Conservation (phyloP, 768 basidiomycete species). For the Fomitopsis pulvina region DNA sequence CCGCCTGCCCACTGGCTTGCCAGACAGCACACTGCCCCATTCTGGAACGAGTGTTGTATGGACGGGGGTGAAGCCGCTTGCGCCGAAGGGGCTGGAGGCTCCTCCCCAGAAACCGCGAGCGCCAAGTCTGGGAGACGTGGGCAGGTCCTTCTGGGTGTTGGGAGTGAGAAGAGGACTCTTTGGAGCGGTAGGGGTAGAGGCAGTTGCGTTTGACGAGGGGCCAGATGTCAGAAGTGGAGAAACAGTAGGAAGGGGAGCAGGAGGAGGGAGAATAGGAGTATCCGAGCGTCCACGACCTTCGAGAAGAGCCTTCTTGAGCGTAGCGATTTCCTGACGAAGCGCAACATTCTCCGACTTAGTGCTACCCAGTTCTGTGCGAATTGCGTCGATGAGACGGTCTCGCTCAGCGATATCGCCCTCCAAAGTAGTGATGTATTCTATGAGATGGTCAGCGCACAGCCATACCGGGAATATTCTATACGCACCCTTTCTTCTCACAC, state of each 20-base stretch:
- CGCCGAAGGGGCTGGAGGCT: conserved; percentile 25
- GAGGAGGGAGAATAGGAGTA: conserved; percentile 38
- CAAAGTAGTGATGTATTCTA: conserved; percentile 92
- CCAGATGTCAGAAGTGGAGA: conserved; percentile 23
- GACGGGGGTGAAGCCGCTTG: conserved; percentile 73
- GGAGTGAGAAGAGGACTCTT: conserved; percentile 41
- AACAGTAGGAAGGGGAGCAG: conserved; percentile 30
- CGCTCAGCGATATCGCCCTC: conserved; percentile 92
- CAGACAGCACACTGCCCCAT: conserved; percentile 26
- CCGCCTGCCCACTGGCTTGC: conserved; percentile 22
- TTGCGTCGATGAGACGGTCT: conserved; percentile 83
- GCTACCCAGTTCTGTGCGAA: conserved; percentile 75
- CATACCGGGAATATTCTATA: background rate
- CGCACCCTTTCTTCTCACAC: conserved; percentile 87
- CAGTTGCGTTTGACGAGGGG: conserved; percentile 11
- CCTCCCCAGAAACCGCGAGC: conserved; percentile 80
- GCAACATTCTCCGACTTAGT: conserved; percentile 79
- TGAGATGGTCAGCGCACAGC: conserved; percentile 1
- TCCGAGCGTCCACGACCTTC: conserved; percentile 47
- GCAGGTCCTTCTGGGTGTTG: conserved; percentile 75
- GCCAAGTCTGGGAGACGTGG: conserved; percentile 51
- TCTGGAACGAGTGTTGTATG: conserved; percentile 82
- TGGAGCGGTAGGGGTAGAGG: conserved; percentile 14
- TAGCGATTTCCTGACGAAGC: conserved; percentile 67
- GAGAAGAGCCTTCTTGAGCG: conserved; percentile 69